Conservation (phyloP, 306 rosid genomes). For the Vigna hirtella region DNA sequence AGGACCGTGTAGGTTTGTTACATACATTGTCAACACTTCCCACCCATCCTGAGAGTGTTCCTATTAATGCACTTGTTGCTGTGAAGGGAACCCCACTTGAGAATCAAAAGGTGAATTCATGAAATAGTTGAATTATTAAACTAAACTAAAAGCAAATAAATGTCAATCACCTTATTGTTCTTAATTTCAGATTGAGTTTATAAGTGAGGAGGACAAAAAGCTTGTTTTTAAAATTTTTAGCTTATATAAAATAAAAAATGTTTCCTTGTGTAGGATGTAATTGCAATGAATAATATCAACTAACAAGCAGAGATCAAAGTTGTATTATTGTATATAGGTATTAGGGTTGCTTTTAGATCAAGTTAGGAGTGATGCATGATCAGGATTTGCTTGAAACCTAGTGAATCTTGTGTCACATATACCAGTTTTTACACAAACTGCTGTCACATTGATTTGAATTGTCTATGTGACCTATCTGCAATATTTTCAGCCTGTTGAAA, state of each 20-base stretch:
- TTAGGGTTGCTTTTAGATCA: neutral
- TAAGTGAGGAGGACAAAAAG: neutral
- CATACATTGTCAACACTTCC: constrained; percentile 97
- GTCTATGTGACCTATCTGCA: neutral
- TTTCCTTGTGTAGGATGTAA: neutral
- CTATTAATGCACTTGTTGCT: constrained; percentile 87
- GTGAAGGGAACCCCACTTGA: constrained; percentile 97
- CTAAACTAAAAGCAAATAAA: neutral
- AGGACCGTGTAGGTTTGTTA: constrained; percentile 92
- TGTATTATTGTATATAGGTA: too few relatives aligned
- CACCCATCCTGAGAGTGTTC: constrained; percentile 96
- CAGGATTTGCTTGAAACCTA: constrained; percentile 3
- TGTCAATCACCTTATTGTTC: neutral
- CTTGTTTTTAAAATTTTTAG: neutral
- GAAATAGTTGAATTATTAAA: constrained; percentile 6
- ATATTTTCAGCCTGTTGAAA: constrained; percentile 85
- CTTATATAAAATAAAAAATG: too few relatives aligned
- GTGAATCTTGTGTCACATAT: neutral
- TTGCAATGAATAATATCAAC: neutral
- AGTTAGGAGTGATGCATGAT: neutral
- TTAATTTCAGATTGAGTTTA: constrained; percentile 6
- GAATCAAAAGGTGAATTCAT: constrained; percentile 76
- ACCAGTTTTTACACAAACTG: constrained; percentile 18
- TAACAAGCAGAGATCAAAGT: neutral
- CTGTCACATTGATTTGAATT: constrained; percentile 25